Evolutionary conservation across 345 rosid species (phyloP).

Genomic region (Carallia brachiata): DNA sequence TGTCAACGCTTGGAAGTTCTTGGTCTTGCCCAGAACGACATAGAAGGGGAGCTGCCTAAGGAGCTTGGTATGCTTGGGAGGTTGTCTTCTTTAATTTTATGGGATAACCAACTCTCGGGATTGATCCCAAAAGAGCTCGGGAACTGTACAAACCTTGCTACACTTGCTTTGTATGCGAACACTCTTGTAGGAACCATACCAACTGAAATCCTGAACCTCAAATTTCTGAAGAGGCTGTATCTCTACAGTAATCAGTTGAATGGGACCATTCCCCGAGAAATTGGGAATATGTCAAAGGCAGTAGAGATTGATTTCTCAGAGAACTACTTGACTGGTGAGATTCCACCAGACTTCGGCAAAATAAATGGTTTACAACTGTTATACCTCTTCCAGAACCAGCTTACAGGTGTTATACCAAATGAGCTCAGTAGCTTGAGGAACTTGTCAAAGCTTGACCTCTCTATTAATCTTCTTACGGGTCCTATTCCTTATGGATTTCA

Average conservation of each 20-base stretch:
- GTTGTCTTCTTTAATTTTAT: conserved; percentile 60
- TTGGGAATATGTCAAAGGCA: conserved; percentile 52
- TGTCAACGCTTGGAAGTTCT: conserved; percentile 65
- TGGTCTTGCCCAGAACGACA: conserved; percentile 74
- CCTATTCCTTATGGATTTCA: conserved; percentile 63
- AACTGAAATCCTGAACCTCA: conserved; percentile 53
- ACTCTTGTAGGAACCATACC: conserved; percentile 59
- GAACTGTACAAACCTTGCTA: conserved; percentile 52
- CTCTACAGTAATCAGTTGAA: conserved; percentile 67
- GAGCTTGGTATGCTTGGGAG: conserved; percentile 54
- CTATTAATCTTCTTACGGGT: conserved; percentile 65
- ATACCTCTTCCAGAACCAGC: conserved; percentile 69
- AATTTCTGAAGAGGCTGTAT: conserved; percentile 50
- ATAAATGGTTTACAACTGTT: conserved; percentile 52
- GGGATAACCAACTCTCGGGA: conserved; percentile 69
- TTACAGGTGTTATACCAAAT: conserved; percentile 58
- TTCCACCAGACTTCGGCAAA: conserved; percentile 58
- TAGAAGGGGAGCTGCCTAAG: conserved; percentile 65
- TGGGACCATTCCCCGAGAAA: conserved; percentile 65
- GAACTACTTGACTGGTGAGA: conserved; percentile 55
- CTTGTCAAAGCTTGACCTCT: conserved; percentile 68
- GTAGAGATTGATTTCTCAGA: conserved; percentile 81
- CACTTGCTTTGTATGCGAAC: conserved; percentile 76
- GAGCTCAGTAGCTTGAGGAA: conserved; percentile 57
- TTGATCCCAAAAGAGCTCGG: conserved; percentile 62